Conservation (phyloP, 306 rosid species). For the Adenanthera pavonina region DNA sequence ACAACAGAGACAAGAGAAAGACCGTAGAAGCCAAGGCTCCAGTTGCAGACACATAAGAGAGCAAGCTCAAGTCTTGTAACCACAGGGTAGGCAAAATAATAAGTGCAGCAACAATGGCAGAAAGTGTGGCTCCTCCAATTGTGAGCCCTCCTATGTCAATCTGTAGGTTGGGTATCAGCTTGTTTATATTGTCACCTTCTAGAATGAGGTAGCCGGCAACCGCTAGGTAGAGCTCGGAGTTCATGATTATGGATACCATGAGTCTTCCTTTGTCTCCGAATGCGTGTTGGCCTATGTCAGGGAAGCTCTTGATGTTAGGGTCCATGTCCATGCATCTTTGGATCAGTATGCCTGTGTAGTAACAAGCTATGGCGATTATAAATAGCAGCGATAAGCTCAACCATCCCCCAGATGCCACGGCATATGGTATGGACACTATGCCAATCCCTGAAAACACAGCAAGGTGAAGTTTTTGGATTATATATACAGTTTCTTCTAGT, state of each 20-base stretch:
- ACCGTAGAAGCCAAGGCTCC: constrained; percentile 81
- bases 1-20: constrained; percentile 58
- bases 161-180: constrained; percentile 54
- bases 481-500: background rate
- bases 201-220: constrained; percentile 79
- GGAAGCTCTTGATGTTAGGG: constrained; percentile 60
- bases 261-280: constrained; percentile 71
- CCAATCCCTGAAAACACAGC: constrained; percentile 71
- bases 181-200: constrained; percentile 76
- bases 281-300: constrained; percentile 81
- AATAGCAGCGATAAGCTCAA: constrained; percentile 69
- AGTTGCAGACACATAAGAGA: constrained; percentile 79
- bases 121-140: constrained; percentile 56
- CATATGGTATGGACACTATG: constrained; percentile 76
- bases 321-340: constrained; percentile 84
- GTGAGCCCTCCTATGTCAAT: constrained; percentile 50
- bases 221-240: constrained; percentile 72
- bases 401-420: constrained; percentile 88
- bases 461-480: background rate
- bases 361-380: constrained; percentile 53
- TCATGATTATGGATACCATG: constrained; percentile 63
- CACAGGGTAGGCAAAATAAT: constrained; percentile 76
- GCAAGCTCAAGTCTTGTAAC: constrained; percentile 71
- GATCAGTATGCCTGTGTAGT: constrained; percentile 73
- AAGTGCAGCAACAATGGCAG: constrained; percentile 58